phyloP scores from a whole-genome alignment of 2,329 filamentous ascomycete genomes.

The Anisogramma anomala region DNA sequence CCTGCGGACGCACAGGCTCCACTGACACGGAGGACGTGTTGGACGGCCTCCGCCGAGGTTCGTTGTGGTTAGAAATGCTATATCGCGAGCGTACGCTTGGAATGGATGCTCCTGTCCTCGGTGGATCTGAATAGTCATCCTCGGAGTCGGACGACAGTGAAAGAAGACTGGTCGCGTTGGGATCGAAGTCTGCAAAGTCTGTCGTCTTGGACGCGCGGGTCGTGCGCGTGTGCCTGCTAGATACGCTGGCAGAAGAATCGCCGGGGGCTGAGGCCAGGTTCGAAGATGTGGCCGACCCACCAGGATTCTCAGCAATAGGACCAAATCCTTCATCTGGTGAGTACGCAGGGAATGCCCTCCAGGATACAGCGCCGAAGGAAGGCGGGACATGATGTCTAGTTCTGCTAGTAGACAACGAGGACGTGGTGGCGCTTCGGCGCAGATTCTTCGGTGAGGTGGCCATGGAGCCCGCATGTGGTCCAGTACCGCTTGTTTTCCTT shows the following conservation, averaged over 20 bases:
- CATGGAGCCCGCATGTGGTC: not conserved
- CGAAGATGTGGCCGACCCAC: slow-evolving; percentile 19
- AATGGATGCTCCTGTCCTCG: slow-evolving; percentile 24
- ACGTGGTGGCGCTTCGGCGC: slow-evolving; percentile 3
- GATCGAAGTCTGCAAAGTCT: slow-evolving; percentile 36
- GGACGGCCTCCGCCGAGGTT: slow-evolving; percentile 10
- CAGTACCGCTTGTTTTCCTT: not conserved
- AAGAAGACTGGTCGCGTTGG: slow-evolving; percentile 43
- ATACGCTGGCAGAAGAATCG: slow-evolving; percentile 40
- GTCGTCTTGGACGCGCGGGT: slow-evolving; percentile 42
- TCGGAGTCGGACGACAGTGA: slow-evolving; percentile 49
- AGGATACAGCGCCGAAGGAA: slow-evolving; percentile 5
- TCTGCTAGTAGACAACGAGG: not conserved
- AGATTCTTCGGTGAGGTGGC: not conserved
- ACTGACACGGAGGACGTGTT: slow-evolving; percentile 6
- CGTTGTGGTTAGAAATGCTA: slow-evolving; percentile 9
- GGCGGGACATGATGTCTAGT: slow-evolving; percentile 10
- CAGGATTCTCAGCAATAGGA: slow-evolving; percentile 20
- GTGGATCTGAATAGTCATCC: slow-evolving; percentile 27
- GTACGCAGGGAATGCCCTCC: slow-evolving; percentile 4
- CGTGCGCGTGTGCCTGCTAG: slow-evolving; percentile 43
- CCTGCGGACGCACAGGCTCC: slow-evolving; percentile 8
- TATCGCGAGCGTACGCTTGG: slow-evolving; percentile 20
- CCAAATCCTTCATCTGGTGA: slow-evolving; percentile 18
- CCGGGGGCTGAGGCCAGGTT: slow-evolving; percentile 22